A percentile compares a stretch with the other conserved stretches of the same genome.
Conservation (phyloP, 192 early-diverging fungal genomes). For the Coemansia sp. region DNA sequence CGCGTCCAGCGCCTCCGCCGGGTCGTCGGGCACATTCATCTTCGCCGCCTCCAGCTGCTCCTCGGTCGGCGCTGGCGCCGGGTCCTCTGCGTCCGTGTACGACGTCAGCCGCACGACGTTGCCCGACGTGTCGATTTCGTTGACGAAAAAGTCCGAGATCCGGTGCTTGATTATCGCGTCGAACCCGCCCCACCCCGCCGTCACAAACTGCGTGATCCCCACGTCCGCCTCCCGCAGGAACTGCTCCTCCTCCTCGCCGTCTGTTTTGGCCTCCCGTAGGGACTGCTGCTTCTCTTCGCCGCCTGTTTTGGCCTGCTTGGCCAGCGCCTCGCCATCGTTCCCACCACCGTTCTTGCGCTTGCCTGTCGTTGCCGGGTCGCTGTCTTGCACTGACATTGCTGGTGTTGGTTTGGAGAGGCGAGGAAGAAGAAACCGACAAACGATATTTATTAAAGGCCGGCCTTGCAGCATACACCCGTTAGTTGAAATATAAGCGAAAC, state of each 20-base stretch:
- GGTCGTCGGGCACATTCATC: slow-evolving; percentile 27
- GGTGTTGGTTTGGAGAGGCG: not conserved
- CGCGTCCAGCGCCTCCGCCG: slow-evolving; percentile 17
- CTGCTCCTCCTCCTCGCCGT: not conserved
- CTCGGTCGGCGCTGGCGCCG: slow-evolving; percentile 18
- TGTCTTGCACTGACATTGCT: not conserved
- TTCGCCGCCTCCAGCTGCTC: slow-evolving; percentile 28
- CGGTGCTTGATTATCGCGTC: slow-evolving; percentile 57
- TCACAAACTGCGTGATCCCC: slow-evolving; percentile 59
- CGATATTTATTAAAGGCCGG: not conserved
- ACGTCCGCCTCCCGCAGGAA: slow-evolving; percentile 58
- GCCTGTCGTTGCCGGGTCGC: too few relatives aligned
- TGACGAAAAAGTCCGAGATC: slow-evolving; percentile 85
- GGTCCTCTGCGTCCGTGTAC: slow-evolving; percentile 28
- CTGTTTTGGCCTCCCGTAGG: slow-evolving; percentile 18
- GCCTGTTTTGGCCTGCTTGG: slow-evolving; percentile 25
- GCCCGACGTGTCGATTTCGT: slow-evolving; percentile 77
- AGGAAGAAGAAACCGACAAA: not conserved
- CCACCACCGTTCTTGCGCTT: too few relatives aligned
- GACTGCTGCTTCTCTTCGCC: not conserved
- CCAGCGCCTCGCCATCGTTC: not conserved
- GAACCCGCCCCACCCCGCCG: slow-evolving; percentile 30
- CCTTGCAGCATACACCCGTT: not conserved
- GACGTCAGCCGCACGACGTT: slow-evolving; percentile 65
- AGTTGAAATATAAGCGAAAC: not conserved